These are phyloP conservation scores for Hyaloperonospora brassicae DNA, from an alignment of 352 stramenopile species.

Conservation along the genomic window DNA sequence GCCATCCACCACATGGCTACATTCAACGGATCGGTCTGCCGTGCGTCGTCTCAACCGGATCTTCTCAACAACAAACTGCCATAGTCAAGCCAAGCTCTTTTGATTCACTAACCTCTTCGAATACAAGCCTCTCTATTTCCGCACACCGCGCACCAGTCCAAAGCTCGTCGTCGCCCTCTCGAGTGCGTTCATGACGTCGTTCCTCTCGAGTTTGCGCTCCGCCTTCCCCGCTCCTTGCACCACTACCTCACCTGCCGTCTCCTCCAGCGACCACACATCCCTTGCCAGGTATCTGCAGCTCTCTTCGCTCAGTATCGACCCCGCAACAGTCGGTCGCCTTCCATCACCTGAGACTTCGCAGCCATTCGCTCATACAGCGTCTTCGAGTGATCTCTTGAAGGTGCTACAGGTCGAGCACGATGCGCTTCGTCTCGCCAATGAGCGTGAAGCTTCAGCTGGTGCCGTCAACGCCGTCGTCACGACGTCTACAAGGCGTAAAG, in stretches of 20 bases:
- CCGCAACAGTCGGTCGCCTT: conserved; percentile 16
- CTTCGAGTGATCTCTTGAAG: conserved; percentile 29
- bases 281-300: conserved; percentile 3
- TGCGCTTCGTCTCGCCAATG: conserved; percentile 38
- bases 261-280: conserved; percentile 6
- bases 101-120: too few relatives aligned
- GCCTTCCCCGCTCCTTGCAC: conserved; percentile 14
- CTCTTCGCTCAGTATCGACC: neutral
- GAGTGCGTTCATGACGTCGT: conserved; percentile 21
- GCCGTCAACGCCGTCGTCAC: conserved; percentile 49
- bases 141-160: too few relatives aligned
- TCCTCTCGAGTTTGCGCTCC: conserved; percentile 27
- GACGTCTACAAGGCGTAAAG: conserved; percentile 29
- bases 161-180: too few relatives aligned
- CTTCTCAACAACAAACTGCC: too few relatives aligned
- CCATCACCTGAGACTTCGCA: conserved; percentile 29
- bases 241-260: neutral
- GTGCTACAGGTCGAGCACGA: conserved; percentile 57
- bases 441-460: conserved; percentile 41
- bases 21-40: too few relatives aligned
- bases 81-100: too few relatives aligned
- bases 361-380: conserved; percentile 5
- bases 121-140: too few relatives aligned
- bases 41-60: too few relatives aligned
- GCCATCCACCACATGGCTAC: too few relatives aligned